Conservation (phyloP, 2,329 filamentous ascomycete species). For the Clarireedia paspali region DNA sequence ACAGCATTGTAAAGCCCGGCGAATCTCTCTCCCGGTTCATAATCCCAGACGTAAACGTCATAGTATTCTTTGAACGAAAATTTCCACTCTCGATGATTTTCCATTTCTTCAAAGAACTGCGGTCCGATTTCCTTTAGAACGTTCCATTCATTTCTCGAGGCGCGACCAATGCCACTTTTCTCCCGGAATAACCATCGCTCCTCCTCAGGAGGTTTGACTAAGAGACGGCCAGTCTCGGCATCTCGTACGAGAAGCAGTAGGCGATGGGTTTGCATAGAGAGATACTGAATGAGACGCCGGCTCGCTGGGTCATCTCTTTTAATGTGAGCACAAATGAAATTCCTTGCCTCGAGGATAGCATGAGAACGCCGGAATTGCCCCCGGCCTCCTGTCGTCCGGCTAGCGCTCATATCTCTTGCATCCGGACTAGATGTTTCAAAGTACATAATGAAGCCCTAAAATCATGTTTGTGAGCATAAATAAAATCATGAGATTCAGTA, state of each 20-base stretch:
- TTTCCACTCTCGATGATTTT: slow-evolving; percentile 30
- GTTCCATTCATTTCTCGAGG: slow-evolving; percentile 33
- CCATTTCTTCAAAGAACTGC: slow-evolving; percentile 35
- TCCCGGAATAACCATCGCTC: slow-evolving; percentile 34
- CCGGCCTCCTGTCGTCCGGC: slow-evolving; percentile 29
- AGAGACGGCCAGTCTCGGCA: slow-evolving; percentile 32
- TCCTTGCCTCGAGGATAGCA: slow-evolving; percentile 31
- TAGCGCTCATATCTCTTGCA: slow-evolving; percentile 29
- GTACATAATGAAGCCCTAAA: slow-evolving; percentile 22
- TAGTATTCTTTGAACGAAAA: slow-evolving; percentile 37
- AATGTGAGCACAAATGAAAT: slow-evolving; percentile 36
- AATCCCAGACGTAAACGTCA: slow-evolving; percentile 36
- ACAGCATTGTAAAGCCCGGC: slow-evolving; percentile 27
- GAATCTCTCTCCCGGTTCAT: slow-evolving; percentile 29
- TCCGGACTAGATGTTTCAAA: slow-evolving; percentile 16
- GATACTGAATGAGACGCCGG: slow-evolving; percentile 36
- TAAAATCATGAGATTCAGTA: neutral
- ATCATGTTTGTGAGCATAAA: neutral
- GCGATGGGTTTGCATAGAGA: slow-evolving; percentile 32
- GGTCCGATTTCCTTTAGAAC: slow-evolving; percentile 30
- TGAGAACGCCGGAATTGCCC: slow-evolving; percentile 30
- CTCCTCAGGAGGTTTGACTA: slow-evolving; percentile 32
- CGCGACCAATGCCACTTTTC: slow-evolving; percentile 33
- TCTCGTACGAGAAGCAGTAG: slow-evolving; percentile 36
- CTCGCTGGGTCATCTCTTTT: slow-evolving; percentile 35